A percentile compares a stretch with the other conserved stretches of the same genome.
These are phyloP conservation scores for Fusarium sp. DNA, from an alignment of 2,329 filamentous ascomycete species.

Conservation along the genomic window DNA sequence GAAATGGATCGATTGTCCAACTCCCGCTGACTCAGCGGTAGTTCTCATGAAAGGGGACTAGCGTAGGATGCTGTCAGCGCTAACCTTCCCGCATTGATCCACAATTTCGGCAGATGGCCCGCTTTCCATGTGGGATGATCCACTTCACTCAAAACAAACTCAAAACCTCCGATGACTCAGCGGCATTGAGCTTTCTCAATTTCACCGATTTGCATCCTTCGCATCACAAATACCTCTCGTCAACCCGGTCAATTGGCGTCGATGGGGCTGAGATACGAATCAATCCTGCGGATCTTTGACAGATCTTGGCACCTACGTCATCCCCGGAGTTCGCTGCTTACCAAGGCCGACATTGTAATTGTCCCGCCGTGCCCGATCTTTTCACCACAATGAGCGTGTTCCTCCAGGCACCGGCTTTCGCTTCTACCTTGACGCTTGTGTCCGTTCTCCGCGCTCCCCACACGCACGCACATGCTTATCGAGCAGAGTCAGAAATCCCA, in stretches of 20 bases:
- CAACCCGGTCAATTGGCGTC: neutral
- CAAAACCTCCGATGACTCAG: conserved; percentile 2
- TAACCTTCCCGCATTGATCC: neutral
- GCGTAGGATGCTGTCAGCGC: neutral
- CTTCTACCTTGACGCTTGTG: neutral
- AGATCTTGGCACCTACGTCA: neutral
- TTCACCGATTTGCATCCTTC: neutral
- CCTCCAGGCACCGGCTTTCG: neutral
- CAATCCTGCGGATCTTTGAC: neutral
- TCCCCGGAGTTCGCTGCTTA: neutral
- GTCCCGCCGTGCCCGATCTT: neutral
- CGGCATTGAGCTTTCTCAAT: neutral
- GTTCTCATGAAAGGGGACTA: neutral
- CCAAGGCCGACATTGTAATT: neutral
- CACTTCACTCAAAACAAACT: neutral
- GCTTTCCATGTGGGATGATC: neutral
- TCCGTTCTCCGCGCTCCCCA: neutral
- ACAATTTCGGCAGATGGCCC: neutral
- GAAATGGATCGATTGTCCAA: neutral
- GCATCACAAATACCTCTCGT: neutral
- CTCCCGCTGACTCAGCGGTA: conserved; percentile 30
- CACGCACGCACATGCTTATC: neutral
- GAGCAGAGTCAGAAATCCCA: neutral
- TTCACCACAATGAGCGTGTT: neutral
- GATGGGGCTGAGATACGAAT: neutral